These are phyloP conservation scores for Limonium bicolor DNA, from an alignment of 148 eudicot species.

Conservation along the genomic window DNA sequence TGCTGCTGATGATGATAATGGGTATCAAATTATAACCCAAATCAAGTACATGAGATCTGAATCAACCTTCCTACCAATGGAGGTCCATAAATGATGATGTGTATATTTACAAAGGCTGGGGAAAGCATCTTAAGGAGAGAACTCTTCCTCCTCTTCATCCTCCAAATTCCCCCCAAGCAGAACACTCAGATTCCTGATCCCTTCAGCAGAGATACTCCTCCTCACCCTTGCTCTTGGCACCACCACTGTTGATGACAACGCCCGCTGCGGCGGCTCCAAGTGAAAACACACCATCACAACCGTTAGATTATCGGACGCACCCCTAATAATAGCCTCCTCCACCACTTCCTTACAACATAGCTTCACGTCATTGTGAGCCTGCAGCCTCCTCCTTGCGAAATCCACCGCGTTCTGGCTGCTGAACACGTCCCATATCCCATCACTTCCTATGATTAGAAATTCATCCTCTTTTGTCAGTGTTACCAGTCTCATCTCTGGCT, in stretches of 20 bases:
- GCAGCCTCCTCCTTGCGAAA: constrained; percentile 22
- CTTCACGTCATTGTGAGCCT: constrained; percentile 21
- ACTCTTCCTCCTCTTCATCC: too few relatives aligned
- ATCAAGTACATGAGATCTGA: too few relatives aligned
- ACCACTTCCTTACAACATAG: constrained; percentile 30
- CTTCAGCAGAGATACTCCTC: too few relatives aligned
- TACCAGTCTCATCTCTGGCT: constrained; percentile 26
- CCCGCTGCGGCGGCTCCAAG: too few relatives aligned
- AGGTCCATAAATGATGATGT: too few relatives aligned
- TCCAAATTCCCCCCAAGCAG: too few relatives aligned
- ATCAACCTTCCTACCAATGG: too few relatives aligned
- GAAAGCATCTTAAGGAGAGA: too few relatives aligned
- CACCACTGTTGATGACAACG: background rate
- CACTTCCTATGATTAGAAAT: constrained; percentile 42
- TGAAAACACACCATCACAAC: constrained; percentile 41
- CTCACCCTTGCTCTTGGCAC: background rate
- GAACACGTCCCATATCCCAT: constrained; percentile 56
- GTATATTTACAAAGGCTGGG: too few relatives aligned
- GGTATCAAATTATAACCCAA: too few relatives aligned
- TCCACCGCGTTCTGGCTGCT: constrained; percentile 36
- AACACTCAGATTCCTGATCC: too few relatives aligned
- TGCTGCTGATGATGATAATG: too few relatives aligned
- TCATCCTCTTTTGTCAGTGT: constrained; percentile 36
- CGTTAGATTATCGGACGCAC: constrained; percentile 30
- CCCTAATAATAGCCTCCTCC: constrained; percentile 14